These are phyloP conservation scores for Rhizopogon salebrosus DNA, from an alignment of 768 basidiomycete species.

Conservation along the genomic window DNA sequence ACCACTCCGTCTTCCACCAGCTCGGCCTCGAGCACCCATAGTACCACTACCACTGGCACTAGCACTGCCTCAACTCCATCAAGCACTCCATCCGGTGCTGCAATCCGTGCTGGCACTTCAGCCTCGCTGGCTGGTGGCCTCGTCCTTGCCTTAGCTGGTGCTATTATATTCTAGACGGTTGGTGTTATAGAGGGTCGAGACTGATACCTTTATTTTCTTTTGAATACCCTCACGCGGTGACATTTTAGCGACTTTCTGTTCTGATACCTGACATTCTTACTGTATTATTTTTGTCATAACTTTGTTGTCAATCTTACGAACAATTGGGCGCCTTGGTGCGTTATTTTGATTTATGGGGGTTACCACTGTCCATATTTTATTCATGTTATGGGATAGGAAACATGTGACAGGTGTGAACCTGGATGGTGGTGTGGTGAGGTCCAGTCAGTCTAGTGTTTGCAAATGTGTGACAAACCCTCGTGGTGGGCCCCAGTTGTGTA, in stretches of 20 bases:
- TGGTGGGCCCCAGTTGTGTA: too few relatives aligned
- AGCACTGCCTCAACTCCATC: conserved; percentile 5
- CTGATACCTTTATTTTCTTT: neutral
- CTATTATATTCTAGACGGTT: conserved; percentile 13
- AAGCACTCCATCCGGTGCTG: conserved; percentile 14
- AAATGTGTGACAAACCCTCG: too few relatives aligned
- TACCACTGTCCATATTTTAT: too few relatives aligned
- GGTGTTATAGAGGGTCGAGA: conserved; percentile 2
- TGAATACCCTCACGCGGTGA: conserved; percentile 5
- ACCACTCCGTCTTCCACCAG: conserved; percentile 19
- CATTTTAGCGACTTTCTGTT: neutral
- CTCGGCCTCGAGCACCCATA: conserved; percentile 7
- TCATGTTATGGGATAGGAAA: too few relatives aligned
- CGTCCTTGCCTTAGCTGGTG: conserved; percentile 17
- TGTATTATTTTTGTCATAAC: conserved; percentile 11
- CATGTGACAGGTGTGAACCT: too few relatives aligned
- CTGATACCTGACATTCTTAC: conserved; percentile 13
- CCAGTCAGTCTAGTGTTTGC: too few relatives aligned
- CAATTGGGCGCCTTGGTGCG: neutral
- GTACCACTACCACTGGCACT: neutral
- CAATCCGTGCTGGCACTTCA: conserved; percentile 15
- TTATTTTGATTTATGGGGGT: neutral
- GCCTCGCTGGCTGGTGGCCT: conserved; percentile 15
- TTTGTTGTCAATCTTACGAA: neutral
- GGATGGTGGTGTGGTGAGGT: too few relatives aligned